Evolutionary conservation across 2,329 filamentous ascomycete species (phyloP), one percentile per base, ranked within the genome.

Genomic region (Colletotrichum phormii): DNA sequence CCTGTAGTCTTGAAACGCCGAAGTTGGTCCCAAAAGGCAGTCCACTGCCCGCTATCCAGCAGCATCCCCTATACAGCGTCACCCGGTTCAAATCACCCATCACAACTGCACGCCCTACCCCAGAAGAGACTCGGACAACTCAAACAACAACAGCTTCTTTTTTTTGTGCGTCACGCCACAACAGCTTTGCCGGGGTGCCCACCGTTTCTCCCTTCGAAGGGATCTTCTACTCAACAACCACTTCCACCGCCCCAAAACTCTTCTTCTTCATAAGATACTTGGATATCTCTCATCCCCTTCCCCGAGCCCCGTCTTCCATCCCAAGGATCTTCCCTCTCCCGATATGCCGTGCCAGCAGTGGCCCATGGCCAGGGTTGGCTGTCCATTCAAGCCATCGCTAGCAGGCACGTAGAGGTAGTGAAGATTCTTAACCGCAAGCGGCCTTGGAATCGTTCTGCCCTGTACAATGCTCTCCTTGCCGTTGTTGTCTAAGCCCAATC

Each of bases 211-310:
- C 67, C 74, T 72, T 72, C 72, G 42, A 68, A 58, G 66, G 64
- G 72, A 71, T 67, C 64, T 72, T 71, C 73, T 68, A 74, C 72
- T 74, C 74, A 71, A 72, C 71, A 71, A 74, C 74, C 74, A 75
- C 74, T 74, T 75, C 71, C 74, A 74, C 73, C 60, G 71, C 72
- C 73, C 70, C 73, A 73, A 74, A 73, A 73, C 64, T 74, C 64
- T 69, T 73, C 69, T 72, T 72, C 65, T 69, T 73, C 73, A 66
- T 67, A 42, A 63, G 60, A 68, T 58, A 70, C 73, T 73, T 66
- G 71, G 66, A 71, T 71, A 71, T 71, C 67, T 73, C 71, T 71
- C 62, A 70, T 67, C 68, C 29, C 68, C 35, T 31, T 53, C 71
- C 49, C 63, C 29, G 35, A 63, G 58, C 68, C 53, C 58, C 53